Percentiles rank a stretch among this genome's conserved stretches.
phyloP scores from a whole-genome alignment of 2,329 filamentous ascomycete genomes.

The Elsinoe perseae region DNA sequence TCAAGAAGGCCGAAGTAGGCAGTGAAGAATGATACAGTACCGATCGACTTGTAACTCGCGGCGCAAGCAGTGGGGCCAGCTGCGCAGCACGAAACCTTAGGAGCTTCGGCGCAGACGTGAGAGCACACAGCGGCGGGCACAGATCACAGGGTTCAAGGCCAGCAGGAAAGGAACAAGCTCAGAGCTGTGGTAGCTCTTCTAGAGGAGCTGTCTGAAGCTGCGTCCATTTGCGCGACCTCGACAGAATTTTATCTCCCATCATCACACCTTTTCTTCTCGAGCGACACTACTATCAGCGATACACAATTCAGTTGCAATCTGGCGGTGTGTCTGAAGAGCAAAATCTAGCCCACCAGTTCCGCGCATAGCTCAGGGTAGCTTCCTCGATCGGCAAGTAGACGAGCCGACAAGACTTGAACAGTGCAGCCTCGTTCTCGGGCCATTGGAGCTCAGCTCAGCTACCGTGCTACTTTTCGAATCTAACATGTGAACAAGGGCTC shows the following conservation, averaged over 20 bases:
- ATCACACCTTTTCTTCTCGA: not conserved
- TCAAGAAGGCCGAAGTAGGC: not conserved
- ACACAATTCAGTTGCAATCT: not conserved
- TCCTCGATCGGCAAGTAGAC: not conserved
- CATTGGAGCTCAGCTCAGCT: not conserved
- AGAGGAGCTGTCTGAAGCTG: conserved; percentile 6
- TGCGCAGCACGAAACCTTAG: not conserved
- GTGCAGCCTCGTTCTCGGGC: not conserved
- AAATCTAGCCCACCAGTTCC: not conserved
- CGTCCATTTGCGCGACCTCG: not conserved
- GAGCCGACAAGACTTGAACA: not conserved
- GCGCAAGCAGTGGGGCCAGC: not conserved
- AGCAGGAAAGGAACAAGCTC: not conserved
- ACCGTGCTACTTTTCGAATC: no score
- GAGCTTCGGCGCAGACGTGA: not conserved
- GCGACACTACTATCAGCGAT: not conserved
- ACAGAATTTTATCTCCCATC: not conserved
- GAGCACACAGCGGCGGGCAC: not conserved
- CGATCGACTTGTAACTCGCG: not conserved
- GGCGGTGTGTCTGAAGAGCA: not conserved
- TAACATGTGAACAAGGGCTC: conserved; percentile 5
- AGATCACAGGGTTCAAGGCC: not conserved
- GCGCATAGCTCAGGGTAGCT: not conserved
- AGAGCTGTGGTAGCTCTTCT: not conserved
- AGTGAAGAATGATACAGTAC: not conserved